A percentile compares a stretch with the other conserved stretches of the same genome.
Evolutionary conservation across 495 filamentous ascomycete species (phyloP).

Genomic region (Penicillium lagena): DNA sequence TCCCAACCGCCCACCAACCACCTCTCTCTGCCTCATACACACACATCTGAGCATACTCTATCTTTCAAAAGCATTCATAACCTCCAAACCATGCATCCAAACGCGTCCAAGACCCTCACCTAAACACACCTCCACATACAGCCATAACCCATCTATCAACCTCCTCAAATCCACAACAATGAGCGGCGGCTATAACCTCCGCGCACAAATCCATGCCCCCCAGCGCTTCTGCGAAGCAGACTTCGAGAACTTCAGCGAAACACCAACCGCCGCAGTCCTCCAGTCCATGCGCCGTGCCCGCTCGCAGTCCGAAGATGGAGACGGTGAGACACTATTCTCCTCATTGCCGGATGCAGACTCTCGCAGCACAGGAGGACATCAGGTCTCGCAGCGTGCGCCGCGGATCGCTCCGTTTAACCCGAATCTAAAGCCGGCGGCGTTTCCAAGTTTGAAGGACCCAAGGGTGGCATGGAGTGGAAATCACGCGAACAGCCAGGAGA

Average conservation of each 20-base stretch:
- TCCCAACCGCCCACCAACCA: too few relatives aligned
- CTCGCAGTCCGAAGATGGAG: neutral
- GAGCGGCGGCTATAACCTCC: slow-evolving; percentile 13
- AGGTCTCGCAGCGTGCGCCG: neutral
- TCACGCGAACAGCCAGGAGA: neutral
- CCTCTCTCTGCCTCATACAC: too few relatives aligned
- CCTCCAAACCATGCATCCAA: too few relatives aligned
- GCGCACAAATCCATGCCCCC: slow-evolving; percentile 12
- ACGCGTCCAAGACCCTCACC: too few relatives aligned
- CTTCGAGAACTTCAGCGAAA: neutral
- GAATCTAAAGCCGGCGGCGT: slow-evolving; percentile 34
- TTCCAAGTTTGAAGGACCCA: slow-evolving; percentile 30
- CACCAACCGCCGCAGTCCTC: slow-evolving; percentile 1
- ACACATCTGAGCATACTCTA: too few relatives aligned
- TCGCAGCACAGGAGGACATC: too few relatives aligned
- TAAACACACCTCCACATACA: neutral
- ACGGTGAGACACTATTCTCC: too few relatives aligned
- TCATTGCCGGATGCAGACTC: too few relatives aligned
- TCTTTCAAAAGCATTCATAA: too few relatives aligned
- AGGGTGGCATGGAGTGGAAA: neutral
- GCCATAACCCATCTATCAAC: neutral
- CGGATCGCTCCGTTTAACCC: slow-evolving; percentile 31
- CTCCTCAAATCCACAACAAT: neutral
- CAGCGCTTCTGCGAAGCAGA: slow-evolving; percentile 7
- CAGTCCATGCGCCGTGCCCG: slow-evolving; percentile 5